Conservation (phyloP, 371 early-diverging fungal genomes). For the Mortierella sp. region DNA sequence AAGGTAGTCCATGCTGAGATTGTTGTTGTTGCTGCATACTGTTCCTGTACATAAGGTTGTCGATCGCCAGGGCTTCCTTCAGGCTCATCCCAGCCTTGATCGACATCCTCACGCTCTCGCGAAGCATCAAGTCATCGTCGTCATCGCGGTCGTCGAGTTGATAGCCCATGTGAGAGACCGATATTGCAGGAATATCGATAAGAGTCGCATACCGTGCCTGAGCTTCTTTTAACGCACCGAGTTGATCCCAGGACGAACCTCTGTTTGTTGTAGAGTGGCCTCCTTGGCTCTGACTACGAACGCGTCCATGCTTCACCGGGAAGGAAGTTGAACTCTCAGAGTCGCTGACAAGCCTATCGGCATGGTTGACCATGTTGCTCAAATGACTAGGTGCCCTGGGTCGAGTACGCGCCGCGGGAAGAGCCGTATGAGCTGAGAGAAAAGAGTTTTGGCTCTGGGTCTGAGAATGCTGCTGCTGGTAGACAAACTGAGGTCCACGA, state of each 20-base stretch:
- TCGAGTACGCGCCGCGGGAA: slow-evolving; percentile 4
- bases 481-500: not conserved
- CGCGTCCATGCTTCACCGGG: slow-evolving; percentile 11
- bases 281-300: slow-evolving; percentile 35
- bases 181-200: slow-evolving; percentile 10
- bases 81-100: slow-evolving; percentile 16
- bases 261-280: slow-evolving; percentile 3
- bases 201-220: slow-evolving; percentile 24
- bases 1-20: not conserved
- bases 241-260: slow-evolving; percentile 18
- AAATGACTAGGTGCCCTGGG: slow-evolving; percentile 36
- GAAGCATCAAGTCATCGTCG: not conserved
- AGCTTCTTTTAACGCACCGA: not conserved
- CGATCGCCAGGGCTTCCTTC: slow-evolving; percentile 15
- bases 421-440: not conserved
- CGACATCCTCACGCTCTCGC: not conserved
- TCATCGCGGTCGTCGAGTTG: not conserved
- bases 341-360: not conserved
- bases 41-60: not conserved
- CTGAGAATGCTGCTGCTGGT: not conserved
- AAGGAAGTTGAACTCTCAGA: not conserved
- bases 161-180: slow-evolving; percentile 7
- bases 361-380: slow-evolving; percentile 33
- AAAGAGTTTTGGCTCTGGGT: not conserved
- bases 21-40: not conserved